Conservation (phyloP, 139 green algal genomes). For the Micractinium conductrix region DNA sequence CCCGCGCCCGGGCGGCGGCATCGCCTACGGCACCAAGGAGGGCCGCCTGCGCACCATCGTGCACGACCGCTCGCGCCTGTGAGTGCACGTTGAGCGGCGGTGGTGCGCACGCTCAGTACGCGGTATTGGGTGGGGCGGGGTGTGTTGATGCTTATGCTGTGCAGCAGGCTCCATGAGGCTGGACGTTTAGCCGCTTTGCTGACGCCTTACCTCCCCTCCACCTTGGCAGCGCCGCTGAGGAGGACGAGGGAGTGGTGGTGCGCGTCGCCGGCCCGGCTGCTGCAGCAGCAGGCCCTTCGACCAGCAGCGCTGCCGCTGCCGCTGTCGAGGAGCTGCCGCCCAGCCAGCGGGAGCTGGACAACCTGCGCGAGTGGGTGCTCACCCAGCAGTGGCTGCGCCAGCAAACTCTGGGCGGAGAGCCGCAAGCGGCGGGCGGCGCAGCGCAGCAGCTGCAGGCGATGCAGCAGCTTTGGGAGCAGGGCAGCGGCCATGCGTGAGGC, state of each 20-base stretch:
- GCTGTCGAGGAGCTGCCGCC: not conserved
- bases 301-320: too few species aligned
- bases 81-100: not conserved
- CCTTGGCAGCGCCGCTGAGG: not conserved
- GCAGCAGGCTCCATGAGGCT: too few species aligned
- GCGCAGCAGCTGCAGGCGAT: conserved; percentile 1
- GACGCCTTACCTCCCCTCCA: too few species aligned
- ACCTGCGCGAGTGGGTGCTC: conserved; percentile 26
- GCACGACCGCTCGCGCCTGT: conserved; percentile 28
- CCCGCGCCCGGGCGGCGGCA: conserved; percentile 75
- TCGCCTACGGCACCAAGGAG: conserved; percentile 97
- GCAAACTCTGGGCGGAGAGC: not conserved
- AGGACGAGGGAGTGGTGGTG: too few species aligned
- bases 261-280: too few species aligned
- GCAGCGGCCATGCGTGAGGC: too few species aligned
- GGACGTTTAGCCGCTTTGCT: too few species aligned
- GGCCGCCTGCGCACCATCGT: conserved; percentile 72
- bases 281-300: not conserved
- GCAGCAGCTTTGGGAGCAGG: conserved; percentile 19
- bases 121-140: not conserved
- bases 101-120: not conserved
- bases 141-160: not conserved
- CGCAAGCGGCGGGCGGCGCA: not conserved
- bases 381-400: conserved; percentile 39
- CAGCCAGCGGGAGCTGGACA: conserved; percentile 16